Evolutionary conservation across 2,329 filamentous ascomycete genomes (phyloP).

Genomic region (Apiospora aurea): DNA sequence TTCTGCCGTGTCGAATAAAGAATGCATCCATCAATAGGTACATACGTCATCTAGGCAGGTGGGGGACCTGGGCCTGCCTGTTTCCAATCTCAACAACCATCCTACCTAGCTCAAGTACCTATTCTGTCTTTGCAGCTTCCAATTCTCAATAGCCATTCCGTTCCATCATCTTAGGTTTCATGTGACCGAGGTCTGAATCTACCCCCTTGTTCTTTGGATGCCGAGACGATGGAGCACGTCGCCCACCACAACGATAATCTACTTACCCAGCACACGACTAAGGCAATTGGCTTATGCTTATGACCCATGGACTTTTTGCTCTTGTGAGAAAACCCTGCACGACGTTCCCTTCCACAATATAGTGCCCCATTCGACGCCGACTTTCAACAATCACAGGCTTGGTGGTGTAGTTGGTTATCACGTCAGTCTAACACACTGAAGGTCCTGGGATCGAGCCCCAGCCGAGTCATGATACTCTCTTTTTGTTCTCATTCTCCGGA

Average conservation of each 20-base stretch:
- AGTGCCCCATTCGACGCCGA: not conserved
- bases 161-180: not conserved
- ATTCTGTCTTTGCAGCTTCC: not conserved
- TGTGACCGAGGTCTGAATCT: not conserved
- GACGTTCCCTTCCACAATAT: not conserved
- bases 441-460: slow-evolving; percentile 45
- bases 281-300: not conserved
- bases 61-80: not conserved
- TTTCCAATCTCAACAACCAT: not conserved
- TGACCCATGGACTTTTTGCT: not conserved
- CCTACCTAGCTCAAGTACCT: not conserved
- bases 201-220: not conserved
- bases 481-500: not conserved
- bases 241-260: not conserved
- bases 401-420: slow-evolving; percentile 55
- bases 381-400: slow-evolving; percentile 1
- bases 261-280: not conserved
- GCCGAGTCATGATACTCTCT: slow-evolving; percentile 12
- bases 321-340: not conserved
- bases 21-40: too few species aligned
- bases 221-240: not conserved
- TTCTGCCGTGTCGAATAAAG: not conserved
- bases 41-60: not conserved
- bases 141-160: too few species aligned
- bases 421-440: slow-evolving; percentile 55